Evolutionary conservation across 768 basidiomycete genomes (phyloP), one percentile per base, ranked within the genome.

Genomic region (Boletus rubroflammeus): DNA sequence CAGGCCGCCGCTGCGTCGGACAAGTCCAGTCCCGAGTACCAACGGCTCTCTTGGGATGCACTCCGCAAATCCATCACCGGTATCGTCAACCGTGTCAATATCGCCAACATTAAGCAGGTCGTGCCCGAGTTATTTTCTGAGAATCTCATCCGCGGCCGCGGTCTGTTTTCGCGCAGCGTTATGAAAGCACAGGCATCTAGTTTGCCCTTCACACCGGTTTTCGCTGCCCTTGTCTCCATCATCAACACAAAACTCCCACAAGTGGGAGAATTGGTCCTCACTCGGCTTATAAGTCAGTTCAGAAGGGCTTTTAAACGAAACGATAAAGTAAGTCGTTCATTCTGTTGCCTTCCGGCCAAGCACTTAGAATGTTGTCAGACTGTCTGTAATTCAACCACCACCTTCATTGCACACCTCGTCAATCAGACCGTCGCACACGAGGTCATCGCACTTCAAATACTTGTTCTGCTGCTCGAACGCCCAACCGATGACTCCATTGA

Each of bases 11-110:
- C 93, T 8, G 73, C 83, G 6, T 73, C 79, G 57, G 92, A 97
- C 77, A 95, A 95, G 75, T 76, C 78, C 44, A 88, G 89, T 55
- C 64, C 86, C 19, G 95, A 97, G 73, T 98, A 90, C 72, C 97
- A 99, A 72, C 82, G 97, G 10, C 74, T 99, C 55, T 90, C 93
- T 10, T 99, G 97, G 97, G 97, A 99, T 66, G 97, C 97, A 2
- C 75, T 99, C 55, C 86, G 95, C 67, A 99, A 99, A 74, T 91
- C 88, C 47, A 90, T 99, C 65, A 98, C 97, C 28, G 97, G 97
- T 93, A 88, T 98, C 62, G 96, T 98, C 79, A 99, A 99, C 79
- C 89, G 97, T 79, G 92, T 99, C 75, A 98, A 98, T 71, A 80
- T 93, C 19, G 80, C 86, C 62, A 98, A 98, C 70, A 99, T 99